phyloP scores from a whole-genome alignment of 2,329 filamentous ascomycete genomes.

The Mariannaea sp. region DNA sequence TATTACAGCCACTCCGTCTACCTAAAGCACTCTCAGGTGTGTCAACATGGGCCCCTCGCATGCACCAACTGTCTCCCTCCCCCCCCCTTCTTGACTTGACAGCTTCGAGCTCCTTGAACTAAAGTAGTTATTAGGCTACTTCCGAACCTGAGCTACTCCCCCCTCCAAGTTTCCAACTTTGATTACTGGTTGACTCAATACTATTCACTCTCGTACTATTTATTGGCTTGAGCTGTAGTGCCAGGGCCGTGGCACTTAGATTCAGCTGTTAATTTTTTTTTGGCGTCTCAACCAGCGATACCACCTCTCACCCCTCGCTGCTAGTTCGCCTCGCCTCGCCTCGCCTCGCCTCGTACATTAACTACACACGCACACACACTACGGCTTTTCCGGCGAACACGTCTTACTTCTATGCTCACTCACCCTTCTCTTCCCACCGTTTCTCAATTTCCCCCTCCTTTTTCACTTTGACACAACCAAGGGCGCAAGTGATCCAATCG shows the following conservation, averaged over 20 bases:
- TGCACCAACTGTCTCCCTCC: too few relatives aligned
- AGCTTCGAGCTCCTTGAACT: too few relatives aligned
- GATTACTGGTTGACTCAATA: not conserved
- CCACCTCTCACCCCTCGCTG: too few relatives aligned
- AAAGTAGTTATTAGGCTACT: too few relatives aligned
- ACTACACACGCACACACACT: too few relatives aligned
- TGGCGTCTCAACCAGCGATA: too few relatives aligned
- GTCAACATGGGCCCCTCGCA: too few relatives aligned
- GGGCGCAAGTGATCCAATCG: too few relatives aligned
- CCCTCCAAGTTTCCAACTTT: not conserved
- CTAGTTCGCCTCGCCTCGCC: conserved; percentile 4
- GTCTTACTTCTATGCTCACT: not conserved
- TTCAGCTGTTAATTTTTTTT: not conserved
- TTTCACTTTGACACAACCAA: not conserved
- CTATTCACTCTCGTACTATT: not conserved
- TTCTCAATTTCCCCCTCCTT: not conserved
- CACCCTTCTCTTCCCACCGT: not conserved
- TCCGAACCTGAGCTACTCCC: not conserved
- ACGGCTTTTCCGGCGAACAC: not conserved
- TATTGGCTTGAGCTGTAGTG: not conserved
- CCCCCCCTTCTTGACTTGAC: too few relatives aligned
- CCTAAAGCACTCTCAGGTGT: too few relatives aligned
- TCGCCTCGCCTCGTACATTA: conserved; percentile 7
- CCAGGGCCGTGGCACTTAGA: not conserved
- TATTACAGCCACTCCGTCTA: too few relatives aligned